Evolutionary conservation across 1,139 yeast genomes (phyloP), one percentile per base, ranked within the genome.

Genomic region (Magnusiomyces fungicola): DNA sequence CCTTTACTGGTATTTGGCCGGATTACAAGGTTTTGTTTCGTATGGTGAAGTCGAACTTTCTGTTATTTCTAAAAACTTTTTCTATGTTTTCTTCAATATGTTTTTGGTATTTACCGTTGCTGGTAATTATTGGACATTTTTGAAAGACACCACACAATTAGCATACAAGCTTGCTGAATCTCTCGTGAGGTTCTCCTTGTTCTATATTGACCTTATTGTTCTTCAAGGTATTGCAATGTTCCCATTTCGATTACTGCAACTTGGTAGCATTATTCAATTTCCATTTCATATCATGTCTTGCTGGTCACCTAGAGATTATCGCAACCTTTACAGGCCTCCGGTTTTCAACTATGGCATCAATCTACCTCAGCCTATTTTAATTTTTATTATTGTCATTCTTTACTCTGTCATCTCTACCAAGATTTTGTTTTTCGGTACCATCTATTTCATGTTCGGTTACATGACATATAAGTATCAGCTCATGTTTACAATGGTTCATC

Each of bases 171-270:
- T 87, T 52, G 95, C 96, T 0, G 75, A 78, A 33, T 82, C 92
- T 1, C 69, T 87, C 56, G 75, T 81, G 57, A 77, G 80, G 45
- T 73, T 85, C 49, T 83, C 95, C 6, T 69, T 83, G 50, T 88
- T 87, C 64, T 87, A 88, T 65, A 89, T 84, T 46, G 94, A 87
- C 64, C 73, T 87, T 64, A 86, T 87, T 49, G 74, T 87, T 25
- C 73, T 87, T 39, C 96, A 87, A 64, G 96, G 95, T 0, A 66
- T 87, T 38, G 95, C 92, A 1, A 83, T 88, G 76, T 83, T 83
- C 61, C 96, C 96, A 1, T 80, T 85, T 55, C 78, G 86, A 50
- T 67, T 87, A 36, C 68, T 88, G 44, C 75, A 81, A 59, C 67
- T 80, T 25, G 95, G 96, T 1, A 83, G 84, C 55, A 73, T 80